Evolutionary conservation across 805 yeast genomes (phyloP).

Genomic region (Suhomyces emberorum): DNA sequence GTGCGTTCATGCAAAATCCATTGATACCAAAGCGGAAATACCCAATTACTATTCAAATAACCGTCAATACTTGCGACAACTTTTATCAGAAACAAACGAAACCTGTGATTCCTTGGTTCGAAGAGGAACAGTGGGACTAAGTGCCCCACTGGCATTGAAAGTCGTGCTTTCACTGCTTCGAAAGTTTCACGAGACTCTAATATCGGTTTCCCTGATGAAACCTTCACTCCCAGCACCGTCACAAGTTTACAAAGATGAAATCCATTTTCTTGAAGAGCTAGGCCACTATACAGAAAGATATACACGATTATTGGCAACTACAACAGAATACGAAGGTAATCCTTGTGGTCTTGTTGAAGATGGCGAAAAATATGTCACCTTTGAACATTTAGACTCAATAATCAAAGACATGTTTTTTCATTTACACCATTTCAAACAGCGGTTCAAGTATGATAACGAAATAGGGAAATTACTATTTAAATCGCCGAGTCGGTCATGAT

Average conservation of each 20-base stretch:
- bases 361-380: constrained; percentile 5
- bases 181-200: background rate
- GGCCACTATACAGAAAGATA: too few relatives aligned
- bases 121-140: background rate
- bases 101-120: background rate
- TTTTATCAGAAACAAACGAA: too few relatives aligned
- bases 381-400: constrained; percentile 11
- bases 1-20: too few relatives aligned
- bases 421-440: constrained; percentile 10
- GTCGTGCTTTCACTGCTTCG: background rate
- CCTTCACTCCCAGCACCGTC: too few relatives aligned
- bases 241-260: constrained; percentile 11
- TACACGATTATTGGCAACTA: too few relatives aligned
- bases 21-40: too few relatives aligned
- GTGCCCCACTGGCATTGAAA: background rate
- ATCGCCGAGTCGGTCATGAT: too few relatives aligned
- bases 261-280: constrained; percentile 2
- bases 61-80: too few relatives aligned
- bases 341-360: background rate
- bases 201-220: too few relatives aligned
- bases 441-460: constrained; percentile 7
- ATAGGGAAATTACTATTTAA: too few relatives aligned
- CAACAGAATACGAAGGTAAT: background rate
- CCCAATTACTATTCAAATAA: too few relatives aligned
- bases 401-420: constrained; percentile 14